Evolutionary conservation across 257 asterid species (phyloP).

Genomic region (Solanum sitiens): DNA sequence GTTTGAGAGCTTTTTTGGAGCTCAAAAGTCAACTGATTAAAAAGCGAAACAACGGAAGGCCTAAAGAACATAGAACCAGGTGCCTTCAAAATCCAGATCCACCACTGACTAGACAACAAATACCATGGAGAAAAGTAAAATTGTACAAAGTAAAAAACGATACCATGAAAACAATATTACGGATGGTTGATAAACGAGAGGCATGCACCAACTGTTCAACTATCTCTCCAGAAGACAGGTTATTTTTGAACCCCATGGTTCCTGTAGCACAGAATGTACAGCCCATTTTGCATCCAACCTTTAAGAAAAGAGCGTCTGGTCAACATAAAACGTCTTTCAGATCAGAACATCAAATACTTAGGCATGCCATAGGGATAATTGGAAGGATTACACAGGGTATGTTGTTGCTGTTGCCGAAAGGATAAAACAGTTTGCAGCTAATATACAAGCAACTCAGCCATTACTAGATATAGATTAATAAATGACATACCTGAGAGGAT

Average conservation of each 20-base stretch:
- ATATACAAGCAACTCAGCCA: not conserved
- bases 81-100: not conserved
- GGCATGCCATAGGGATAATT: not conserved
- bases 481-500: constrained; percentile 69
- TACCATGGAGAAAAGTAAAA: not conserved
- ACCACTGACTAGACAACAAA: not conserved
- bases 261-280: constrained; percentile 98
- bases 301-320: not conserved
- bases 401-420: not conserved
- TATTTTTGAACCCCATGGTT: constrained; percentile 90
- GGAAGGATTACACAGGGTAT: not conserved
- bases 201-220: constrained; percentile 92
- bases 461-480: not conserved
- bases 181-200: constrained; percentile 68
- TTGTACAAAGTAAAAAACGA: not conserved
- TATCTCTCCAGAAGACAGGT: constrained; percentile 87
- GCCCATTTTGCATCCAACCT: constrained; percentile 99
- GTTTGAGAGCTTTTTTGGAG: not conserved
- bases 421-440: not conserved
- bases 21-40: not conserved
- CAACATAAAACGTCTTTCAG: not conserved
- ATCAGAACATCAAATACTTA: not conserved
- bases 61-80: not conserved
- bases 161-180: constrained; percentile 97
- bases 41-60: not conserved